A percentile compares a stretch with the other conserved stretches of the same genome.
phyloP scores from a whole-genome alignment of 2,329 filamentous ascomycete genomes.

The Trichoderma sp. region DNA sequence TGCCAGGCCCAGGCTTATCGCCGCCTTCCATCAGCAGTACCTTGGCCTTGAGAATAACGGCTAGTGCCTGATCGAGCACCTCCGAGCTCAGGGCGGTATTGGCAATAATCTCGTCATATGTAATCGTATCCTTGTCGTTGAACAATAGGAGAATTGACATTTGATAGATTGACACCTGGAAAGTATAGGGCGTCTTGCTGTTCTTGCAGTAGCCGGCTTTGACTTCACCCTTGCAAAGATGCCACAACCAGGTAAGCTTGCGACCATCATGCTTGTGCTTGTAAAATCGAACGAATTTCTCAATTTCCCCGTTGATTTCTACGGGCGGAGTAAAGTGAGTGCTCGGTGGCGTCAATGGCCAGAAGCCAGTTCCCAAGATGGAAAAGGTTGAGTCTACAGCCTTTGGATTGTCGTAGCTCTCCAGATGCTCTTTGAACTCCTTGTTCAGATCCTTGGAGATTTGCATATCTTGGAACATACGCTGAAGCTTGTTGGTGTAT shows the following conservation, averaged over 20 bases:
- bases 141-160: conserved; percentile 96
- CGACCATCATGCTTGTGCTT: conserved; percentile 95
- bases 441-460: conserved; percentile 96
- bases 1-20: conserved; percentile 76
- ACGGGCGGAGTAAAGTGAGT: conserved; percentile 87
- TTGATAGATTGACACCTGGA: conserved; percentile 97
- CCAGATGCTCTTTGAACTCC: conserved; percentile 78
- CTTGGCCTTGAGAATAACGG: conserved; percentile 90
- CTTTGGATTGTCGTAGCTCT: conserved; percentile 62
- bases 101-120: conserved; percentile 84
- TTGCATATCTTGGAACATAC: conserved; percentile 99
- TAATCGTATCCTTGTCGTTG: conserved; percentile 84
- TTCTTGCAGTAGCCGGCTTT: conserved; percentile 90
- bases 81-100: conserved; percentile 81
- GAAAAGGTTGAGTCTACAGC: conserved; percentile 85
- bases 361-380: conserved; percentile 94
- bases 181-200: conserved; percentile 89
- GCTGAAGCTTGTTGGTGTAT: conserved; percentile 98
- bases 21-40: conserved; percentile 72
- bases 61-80: conserved; percentile 82
- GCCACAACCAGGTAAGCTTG: conserved; percentile 98
- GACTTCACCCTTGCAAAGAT: conserved; percentile 95
- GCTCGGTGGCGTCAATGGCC: conserved; percentile 85
- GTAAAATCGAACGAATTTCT: conserved; percentile 90
- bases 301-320: conserved; percentile 83